Percentiles rank a stretch among this genome's conserved stretches.
Conservation (phyloP, 805 yeast species). For the Candida morakotiae region DNA sequence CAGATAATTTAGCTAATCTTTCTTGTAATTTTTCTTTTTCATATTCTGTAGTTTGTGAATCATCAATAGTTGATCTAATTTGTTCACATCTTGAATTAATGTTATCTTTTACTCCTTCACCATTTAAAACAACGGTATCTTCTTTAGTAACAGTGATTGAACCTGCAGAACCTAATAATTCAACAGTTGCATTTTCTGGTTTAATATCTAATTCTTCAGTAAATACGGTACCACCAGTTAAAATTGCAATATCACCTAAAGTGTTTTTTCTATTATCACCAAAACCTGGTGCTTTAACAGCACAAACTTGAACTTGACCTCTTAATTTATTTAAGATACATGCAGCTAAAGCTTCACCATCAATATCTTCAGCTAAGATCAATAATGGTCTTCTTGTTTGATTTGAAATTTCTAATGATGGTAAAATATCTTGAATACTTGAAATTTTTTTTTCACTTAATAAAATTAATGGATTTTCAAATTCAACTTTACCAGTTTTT, state of each 20-base stretch:
- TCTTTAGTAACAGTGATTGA: conserved; percentile 91
- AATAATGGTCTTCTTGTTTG: conserved; percentile 90
- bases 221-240: conserved; percentile 88
- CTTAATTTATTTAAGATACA: conserved; percentile 95
- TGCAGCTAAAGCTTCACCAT: conserved; percentile 98
- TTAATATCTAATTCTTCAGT: conserved; percentile 94
- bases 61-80: conserved; percentile 77
- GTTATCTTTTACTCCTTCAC: conserved; percentile 81
- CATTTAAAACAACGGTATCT: conserved; percentile 91
- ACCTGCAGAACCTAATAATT: conserved; percentile 87
- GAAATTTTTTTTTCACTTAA: conserved; percentile 88
- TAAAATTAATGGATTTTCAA: conserved; percentile 86
- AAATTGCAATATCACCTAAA: conserved; percentile 89
- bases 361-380: conserved; percentile 92
- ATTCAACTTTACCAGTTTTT: conserved; percentile 89
- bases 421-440: conserved; percentile 84
- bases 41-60: conserved; percentile 76
- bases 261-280: conserved; percentile 98
- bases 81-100: conserved; percentile 88
- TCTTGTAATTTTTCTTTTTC: conserved; percentile 97
- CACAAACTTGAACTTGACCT: conserved; percentile 97
- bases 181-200: conserved; percentile 91
- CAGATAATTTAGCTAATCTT: conserved; percentile 93
- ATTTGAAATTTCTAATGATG: conserved; percentile 89
- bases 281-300: conserved; percentile 98